These are phyloP conservation scores for Puya raimondii DNA, from an alignment of 176 grass and related monocot species.

Conservation along the genomic window DNA sequence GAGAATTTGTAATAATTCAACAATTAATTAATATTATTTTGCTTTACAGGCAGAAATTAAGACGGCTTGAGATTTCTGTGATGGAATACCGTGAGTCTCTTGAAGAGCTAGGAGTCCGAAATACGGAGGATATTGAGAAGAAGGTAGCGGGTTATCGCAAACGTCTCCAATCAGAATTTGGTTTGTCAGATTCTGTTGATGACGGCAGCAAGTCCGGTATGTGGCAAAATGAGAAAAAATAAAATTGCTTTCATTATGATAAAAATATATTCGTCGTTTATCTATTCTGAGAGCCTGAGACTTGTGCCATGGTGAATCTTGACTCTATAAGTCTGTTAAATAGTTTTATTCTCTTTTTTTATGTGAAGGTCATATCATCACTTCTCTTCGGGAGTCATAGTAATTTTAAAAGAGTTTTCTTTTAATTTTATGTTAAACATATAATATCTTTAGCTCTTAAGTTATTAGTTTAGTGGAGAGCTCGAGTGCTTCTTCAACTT, in stretches of 20 bases:
- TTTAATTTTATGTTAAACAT: neutral
- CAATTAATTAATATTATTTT: slow-evolving; percentile 4
- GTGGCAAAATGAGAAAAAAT: slow-evolving; percentile 6
- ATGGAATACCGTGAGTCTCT: slow-evolving; percentile 89
- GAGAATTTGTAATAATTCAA: neutral
- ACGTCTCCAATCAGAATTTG: slow-evolving; percentile 73
- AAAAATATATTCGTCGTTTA: neutral
- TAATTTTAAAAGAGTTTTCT: neutral
- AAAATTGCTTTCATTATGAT: slow-evolving; percentile 3
- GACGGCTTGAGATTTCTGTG: slow-evolving; percentile 81
- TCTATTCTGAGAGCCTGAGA: neutral
- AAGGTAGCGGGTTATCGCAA: slow-evolving; percentile 65
- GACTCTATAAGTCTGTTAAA: neutral
- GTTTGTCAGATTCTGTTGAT: slow-evolving; percentile 60
- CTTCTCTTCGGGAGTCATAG: too few species aligned
- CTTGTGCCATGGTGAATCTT: neutral
- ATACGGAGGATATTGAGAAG: slow-evolving; percentile 76
- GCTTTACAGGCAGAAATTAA: slow-evolving; percentile 69
- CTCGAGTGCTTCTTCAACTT: too few species aligned
- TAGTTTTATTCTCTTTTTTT: neutral
- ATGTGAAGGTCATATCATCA: neutral
- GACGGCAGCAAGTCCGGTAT: slow-evolving; percentile 68
- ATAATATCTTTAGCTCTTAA: neutral
- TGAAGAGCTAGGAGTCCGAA: slow-evolving; percentile 73
- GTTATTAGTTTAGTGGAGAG: too few species aligned